Conservation (phyloP, 108 stramenopile genomes). For the Skeletonema potamos region DNA sequence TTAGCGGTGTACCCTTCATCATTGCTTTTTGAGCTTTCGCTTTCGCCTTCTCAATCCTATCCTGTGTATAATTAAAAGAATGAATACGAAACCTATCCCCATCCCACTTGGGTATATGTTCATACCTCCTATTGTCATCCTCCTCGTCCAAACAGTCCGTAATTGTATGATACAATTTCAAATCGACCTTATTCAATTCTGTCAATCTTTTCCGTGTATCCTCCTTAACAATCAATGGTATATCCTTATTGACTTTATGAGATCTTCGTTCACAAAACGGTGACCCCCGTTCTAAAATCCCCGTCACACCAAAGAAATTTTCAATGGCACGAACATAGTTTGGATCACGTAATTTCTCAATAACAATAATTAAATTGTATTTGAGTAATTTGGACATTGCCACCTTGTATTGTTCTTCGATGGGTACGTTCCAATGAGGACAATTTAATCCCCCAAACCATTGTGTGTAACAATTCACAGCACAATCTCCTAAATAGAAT, state of each 20-base stretch:
- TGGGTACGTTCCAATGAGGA: conserved; percentile 20
- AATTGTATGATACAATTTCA: conserved; percentile 27
- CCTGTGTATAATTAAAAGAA: not conserved
- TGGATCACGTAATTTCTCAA: conserved; percentile 37
- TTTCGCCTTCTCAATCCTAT: not conserved
- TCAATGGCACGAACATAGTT: conserved; percentile 36
- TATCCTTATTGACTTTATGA: conserved; percentile 21
- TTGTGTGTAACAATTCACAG: conserved; percentile 44
- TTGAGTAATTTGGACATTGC: conserved; percentile 25
- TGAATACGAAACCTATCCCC: not conserved
- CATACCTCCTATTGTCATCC: not conserved
- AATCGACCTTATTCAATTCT: conserved; percentile 28
- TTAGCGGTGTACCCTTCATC: not conserved
- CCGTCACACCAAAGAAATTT: conserved; percentile 38
- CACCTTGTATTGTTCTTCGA: conserved; percentile 13
- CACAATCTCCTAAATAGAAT: conserved; percentile 34
- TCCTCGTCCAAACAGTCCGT: conserved; percentile 25
- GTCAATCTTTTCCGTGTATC: conserved; percentile 22
- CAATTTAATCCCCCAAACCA: conserved; percentile 39
- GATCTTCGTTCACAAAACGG: conserved; percentile 31
- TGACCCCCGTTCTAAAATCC: conserved; percentile 1
- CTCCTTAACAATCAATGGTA: conserved; percentile 23
- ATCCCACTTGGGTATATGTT: not conserved
- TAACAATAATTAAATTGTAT: conserved; percentile 40
- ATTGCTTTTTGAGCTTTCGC: not conserved